Percentiles rank a stretch among this genome's conserved stretches.
These are phyloP conservation scores for Puccinia triticina DNA, from an alignment of 1,284 basidiomycete genomes.

Conservation along the genomic window DNA sequence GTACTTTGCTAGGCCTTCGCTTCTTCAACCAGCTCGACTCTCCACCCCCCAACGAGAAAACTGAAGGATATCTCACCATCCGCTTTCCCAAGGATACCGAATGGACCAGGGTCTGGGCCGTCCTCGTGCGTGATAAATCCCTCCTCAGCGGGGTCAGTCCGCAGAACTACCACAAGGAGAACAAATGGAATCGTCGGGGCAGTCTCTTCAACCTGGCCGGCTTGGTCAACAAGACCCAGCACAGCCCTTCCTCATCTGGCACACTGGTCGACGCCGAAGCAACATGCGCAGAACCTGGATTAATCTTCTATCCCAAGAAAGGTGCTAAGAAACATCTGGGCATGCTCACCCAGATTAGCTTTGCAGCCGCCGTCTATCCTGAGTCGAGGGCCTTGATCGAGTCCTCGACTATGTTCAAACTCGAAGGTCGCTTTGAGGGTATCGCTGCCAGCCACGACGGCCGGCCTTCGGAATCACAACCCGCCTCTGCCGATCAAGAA, in stretches of 20 bases:
- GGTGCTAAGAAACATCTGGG: conserved; percentile 29
- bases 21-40: not conserved
- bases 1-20: conserved; percentile 68
- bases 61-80: conserved; percentile 91
- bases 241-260: conserved; percentile 51
- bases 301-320: not conserved
- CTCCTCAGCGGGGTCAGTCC: not conserved
- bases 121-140: conserved; percentile 61
- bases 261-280: conserved; percentile 53
- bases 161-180: conserved; percentile 9
- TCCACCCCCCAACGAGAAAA: conserved; percentile 66
- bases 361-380: conserved; percentile 84
- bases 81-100: conserved; percentile 92
- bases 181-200: conserved; percentile 5
- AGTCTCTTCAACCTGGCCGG: conserved; percentile 32
- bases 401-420: conserved; percentile 81
- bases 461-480: conserved; percentile 60
- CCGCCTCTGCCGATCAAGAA: conserved; percentile 62
- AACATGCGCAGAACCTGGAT: not conserved
- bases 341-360: conserved; percentile 29
- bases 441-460: conserved; percentile 60
- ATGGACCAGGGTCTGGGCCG: conserved; percentile 89
- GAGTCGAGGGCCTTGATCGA: conserved; percentile 89
- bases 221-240: conserved; percentile 56
- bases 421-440: conserved; percentile 77